Evolutionary conservation across 805 yeast genomes (phyloP), one percentile per base, ranked within the genome.

Genomic region (Nakazawaea pomicola): DNA sequence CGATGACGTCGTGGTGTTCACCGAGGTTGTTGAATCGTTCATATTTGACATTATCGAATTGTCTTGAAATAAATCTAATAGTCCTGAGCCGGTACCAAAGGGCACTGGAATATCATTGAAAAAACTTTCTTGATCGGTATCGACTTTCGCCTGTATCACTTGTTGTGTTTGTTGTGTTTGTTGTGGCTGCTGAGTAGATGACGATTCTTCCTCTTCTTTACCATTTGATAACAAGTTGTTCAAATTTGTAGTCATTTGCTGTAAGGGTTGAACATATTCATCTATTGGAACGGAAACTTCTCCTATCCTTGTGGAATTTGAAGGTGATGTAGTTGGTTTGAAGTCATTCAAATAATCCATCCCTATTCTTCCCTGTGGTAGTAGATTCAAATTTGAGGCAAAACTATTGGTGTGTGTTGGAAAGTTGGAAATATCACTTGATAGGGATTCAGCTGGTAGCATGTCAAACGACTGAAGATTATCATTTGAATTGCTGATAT

Each of bases 211-310:
- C 20, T 32, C 36, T 30, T 14, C 9, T 15, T 15, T 29, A 19
- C 20, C 33, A 34, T 21, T 23, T n/a, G 20, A 52, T 27, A 61
- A 31, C 12, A 61, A 50, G 24, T 54, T 56, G 29, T 57, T 53
- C 36, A 62, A 46, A 41, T 61, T 54, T 9, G 48, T 51, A 39
- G 58, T 60, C 65, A 61, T 62, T 19, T 62, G 55, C 40, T 60
- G 58, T 41, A 61, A 38, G 10, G 67, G 67, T 23, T 59, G 61
- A 14, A 62, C 58, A 40, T 58, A 62, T 40, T 62, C 67, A 36
- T 62, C 64, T 10, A 41, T 16, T 9, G 45, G 45, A 12, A 41
- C 45, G 6, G 41, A 17, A 18, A 41, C 45, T 36, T 41, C 45
- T 6, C 45, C 45, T 4, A 41, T 15, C 17, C 43, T 33, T 27